Evolutionary conservation across 441 rosid genomes (phyloP), one percentile per base, ranked within the genome.

Genomic region (Populus trichocarpa): DNA sequence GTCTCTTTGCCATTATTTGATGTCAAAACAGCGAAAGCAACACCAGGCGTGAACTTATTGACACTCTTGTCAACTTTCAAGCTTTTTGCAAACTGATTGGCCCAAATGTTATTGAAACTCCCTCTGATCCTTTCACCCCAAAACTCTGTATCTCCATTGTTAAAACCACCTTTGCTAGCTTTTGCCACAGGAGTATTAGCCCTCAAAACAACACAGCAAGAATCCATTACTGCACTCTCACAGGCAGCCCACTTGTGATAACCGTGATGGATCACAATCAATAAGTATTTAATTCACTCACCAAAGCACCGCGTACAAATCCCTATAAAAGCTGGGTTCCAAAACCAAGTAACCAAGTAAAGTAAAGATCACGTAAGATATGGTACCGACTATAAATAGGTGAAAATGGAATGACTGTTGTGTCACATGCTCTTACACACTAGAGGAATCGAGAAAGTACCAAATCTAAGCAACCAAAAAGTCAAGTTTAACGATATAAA

Each of bases 101-200:
- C 73, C 84, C 78, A 80, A 78, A 70, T 78, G 50, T 77, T 78
- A 28, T 81, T 78, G 38, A 79, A 71, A 82, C 86, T 88, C 70
- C 93, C 90, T 76, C 83, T 83, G 40, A 81, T 73, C 83, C 84
- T 89, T 81, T 90, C 90, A 22, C 93, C 96, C 84, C 67, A 84
- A 80, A 94, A 87, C 28, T 86, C 84, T 75, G 79, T 80, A 50
- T 83, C 88, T 38, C 82, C 86, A 73, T 67, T 81, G 72, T 63
- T 84, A 36, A 77, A 78, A 66, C 85, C 78, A 74, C 75, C 73
- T 70, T 77, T 78, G 59, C 83, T 77, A 69, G 77, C 50, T 73
- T 75, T 83, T 32, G 79, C 66, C 81, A 86, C 42, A 79, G 71
- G 79, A 68, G 82, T 72, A 67, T 80, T 90, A 78, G 86, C 75